Evolutionary conservation across 768 basidiomycete genomes (phyloP).

Genomic region (Kwoniella bestiolae): DNA sequence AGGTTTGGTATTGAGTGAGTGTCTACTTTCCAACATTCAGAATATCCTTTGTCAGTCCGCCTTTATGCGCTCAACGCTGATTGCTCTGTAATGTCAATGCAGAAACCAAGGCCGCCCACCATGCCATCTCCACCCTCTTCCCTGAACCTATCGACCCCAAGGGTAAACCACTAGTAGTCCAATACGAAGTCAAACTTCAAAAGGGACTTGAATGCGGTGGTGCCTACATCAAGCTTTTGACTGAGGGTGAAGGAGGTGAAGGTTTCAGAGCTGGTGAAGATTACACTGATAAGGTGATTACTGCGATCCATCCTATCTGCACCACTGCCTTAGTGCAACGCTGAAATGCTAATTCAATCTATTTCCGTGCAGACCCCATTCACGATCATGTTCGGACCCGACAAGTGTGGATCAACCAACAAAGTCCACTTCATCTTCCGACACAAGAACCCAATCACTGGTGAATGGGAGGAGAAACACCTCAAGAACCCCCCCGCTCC

Average conservation of each 20-base stretch:
- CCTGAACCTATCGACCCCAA: slow-evolving; percentile 72
- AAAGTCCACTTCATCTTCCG: slow-evolving; percentile 98
- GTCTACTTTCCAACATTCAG: background rate
- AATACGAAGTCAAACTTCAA: slow-evolving; percentile 99
- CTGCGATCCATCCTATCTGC: slow-evolving; percentile 7
- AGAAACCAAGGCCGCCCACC: slow-evolving; percentile 93
- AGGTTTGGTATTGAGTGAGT: slow-evolving; percentile 71
- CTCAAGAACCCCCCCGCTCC: slow-evolving; percentile 79
- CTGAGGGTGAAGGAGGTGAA: slow-evolving; percentile 53
- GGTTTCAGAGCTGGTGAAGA: slow-evolving; percentile 56
- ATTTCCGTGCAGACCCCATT: slow-evolving; percentile 54
- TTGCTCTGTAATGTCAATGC: slow-evolving; percentile 7
- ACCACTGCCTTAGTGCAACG: background rate
- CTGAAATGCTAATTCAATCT: background rate
- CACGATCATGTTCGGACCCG: slow-evolving; percentile 92
- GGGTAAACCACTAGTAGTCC: slow-evolving; percentile 84
- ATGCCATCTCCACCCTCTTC: slow-evolving; percentile 97
- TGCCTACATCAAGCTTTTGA: slow-evolving; percentile 93
- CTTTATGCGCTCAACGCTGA: background rate
- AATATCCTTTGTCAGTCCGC: background rate
- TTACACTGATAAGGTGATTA: slow-evolving; percentile 59
- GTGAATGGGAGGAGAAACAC: slow-evolving; percentile 97
- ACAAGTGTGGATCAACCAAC: slow-evolving; percentile 63
- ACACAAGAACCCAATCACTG: slow-evolving; percentile 89
- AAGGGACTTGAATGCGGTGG: slow-evolving; percentile 99